Percentiles rank a stretch among this genome's conserved stretches.
phyloP scores from a whole-genome alignment of 2,329 filamentous ascomycete genomes.

The Orbilia javanica region DNA sequence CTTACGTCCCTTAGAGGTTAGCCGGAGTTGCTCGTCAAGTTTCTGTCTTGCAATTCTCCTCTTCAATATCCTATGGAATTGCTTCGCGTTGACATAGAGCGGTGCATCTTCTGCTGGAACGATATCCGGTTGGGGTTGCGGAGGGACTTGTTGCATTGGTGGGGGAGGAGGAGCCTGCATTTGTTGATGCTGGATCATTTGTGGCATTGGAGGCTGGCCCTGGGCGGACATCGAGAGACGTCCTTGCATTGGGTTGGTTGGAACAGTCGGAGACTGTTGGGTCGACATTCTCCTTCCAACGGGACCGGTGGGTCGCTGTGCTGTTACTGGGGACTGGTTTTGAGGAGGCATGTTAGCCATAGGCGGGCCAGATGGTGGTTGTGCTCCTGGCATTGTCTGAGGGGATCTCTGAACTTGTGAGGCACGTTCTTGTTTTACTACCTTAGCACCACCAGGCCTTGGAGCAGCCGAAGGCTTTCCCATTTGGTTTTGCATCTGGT shows the following conservation, averaged over 20 bases:
- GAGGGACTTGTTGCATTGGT: slow-evolving; percentile 72
- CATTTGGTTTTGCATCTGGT: slow-evolving; percentile 57
- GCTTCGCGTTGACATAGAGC: slow-evolving; percentile 97
- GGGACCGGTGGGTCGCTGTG: slow-evolving; percentile 44
- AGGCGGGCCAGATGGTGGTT: slow-evolving; percentile 45
- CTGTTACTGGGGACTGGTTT: slow-evolving; percentile 47
- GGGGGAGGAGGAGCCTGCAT: slow-evolving; percentile 66
- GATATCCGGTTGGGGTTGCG: slow-evolving; percentile 83
- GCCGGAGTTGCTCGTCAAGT: slow-evolving; percentile 88
- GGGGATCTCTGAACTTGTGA: slow-evolving; percentile 52
- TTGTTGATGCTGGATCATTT: slow-evolving; percentile 60
- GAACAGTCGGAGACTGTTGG: slow-evolving; percentile 55
- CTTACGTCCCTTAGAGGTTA: slow-evolving; percentile 95
- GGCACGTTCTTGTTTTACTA: slow-evolving; percentile 57
- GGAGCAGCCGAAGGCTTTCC: slow-evolving; percentile 51
- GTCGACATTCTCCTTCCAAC: slow-evolving; percentile 56
- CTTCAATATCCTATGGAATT: slow-evolving; percentile 97
- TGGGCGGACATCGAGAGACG: slow-evolving; percentile 54
- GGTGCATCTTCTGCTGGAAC: slow-evolving; percentile 87
- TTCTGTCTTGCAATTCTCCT: slow-evolving; percentile 91
- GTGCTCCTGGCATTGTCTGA: slow-evolving; percentile 53
- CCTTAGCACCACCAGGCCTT: slow-evolving; percentile 40
- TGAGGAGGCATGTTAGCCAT: slow-evolving; percentile 54
- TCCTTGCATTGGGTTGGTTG: slow-evolving; percentile 52
- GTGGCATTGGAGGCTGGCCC: slow-evolving; percentile 50